Conservation (phyloP, 2,329 filamentous ascomycete species). For the Alternaria atra region DNA sequence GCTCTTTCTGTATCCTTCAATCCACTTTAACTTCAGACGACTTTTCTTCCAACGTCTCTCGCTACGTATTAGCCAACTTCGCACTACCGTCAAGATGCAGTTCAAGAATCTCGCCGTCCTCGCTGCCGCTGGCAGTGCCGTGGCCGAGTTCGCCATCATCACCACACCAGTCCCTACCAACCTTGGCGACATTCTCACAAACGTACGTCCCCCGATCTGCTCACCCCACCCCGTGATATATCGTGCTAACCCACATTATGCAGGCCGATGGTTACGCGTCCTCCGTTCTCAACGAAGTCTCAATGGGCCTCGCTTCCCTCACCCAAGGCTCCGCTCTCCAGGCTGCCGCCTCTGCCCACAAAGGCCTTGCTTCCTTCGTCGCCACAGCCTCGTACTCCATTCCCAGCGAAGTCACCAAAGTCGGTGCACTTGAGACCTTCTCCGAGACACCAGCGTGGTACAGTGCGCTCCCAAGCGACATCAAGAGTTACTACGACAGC, state of each 20-base stretch:
- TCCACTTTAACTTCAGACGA: neutral
- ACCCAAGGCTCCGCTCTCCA: slow-evolving; percentile 22
- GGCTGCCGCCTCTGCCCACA: slow-evolving; percentile 26
- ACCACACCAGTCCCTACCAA: slow-evolving; percentile 26
- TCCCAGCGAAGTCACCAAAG: slow-evolving; percentile 25
- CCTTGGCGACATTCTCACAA: slow-evolving; percentile 21
- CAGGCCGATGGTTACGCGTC: slow-evolving; percentile 27
- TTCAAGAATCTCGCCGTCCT: slow-evolving; percentile 28
- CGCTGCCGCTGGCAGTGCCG: slow-evolving; percentile 27
- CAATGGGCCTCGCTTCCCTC: slow-evolving; percentile 20
- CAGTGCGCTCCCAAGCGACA: slow-evolving; percentile 32
- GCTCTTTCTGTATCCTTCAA: neutral
- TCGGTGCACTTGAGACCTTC: slow-evolving; percentile 24
- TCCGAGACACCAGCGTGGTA: slow-evolving; percentile 33
- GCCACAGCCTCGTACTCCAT: slow-evolving; percentile 30
- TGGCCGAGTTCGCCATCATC: slow-evolving; percentile 35
- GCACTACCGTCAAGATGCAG: slow-evolving; percentile 22
- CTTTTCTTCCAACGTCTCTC: slow-evolving; percentile 1
- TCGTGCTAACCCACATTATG: neutral
- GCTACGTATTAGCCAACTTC: neutral
- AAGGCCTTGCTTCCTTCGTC: slow-evolving; percentile 31
- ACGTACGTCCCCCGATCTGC: slow-evolving; percentile 18
- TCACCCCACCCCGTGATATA: neutral
- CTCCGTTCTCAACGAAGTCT: slow-evolving; percentile 22
- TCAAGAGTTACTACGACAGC: slow-evolving; percentile 36